Evolutionary conservation across 164 flowering plant genomes (phyloP).

Genomic region (Macadamia tetraphylla): DNA sequence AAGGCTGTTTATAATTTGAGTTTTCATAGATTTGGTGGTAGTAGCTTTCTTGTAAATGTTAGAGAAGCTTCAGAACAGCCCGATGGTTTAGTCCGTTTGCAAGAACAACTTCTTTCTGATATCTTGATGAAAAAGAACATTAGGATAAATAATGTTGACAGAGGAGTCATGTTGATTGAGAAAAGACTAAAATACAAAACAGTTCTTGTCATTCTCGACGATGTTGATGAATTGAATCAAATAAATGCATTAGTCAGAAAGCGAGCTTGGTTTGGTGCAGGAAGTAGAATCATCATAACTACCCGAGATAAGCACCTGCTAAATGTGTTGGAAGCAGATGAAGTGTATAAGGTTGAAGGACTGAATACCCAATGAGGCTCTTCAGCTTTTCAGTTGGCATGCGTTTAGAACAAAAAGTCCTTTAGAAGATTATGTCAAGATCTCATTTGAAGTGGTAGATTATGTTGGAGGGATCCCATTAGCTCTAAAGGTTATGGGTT

Average conservation of each 20-base stretch:
- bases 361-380: background rate
- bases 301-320: constrained; percentile 1
- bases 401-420: background rate
- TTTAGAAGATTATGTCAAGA: background rate
- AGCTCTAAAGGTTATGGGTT: constrained; percentile 8
- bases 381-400: constrained; percentile 6
- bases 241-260: constrained; percentile 1
- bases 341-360: background rate
- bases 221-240: constrained; percentile 7
- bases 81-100: constrained; percentile 1
- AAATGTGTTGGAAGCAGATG: background rate
- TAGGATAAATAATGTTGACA: background rate
- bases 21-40: constrained; percentile 1
- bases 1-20: constrained; percentile 6
- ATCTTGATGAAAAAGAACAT: background rate
- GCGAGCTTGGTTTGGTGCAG: background rate
- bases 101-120: constrained; percentile 10
- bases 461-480: background rate
- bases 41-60: constrained; percentile 12
- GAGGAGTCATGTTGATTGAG: background rate
- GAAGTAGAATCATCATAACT: constrained; percentile 6
- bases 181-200: background rate
- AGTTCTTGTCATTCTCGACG: constrained; percentile 7
- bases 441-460: background rate
- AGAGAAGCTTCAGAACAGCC: constrained; percentile 8